These are phyloP conservation scores for Fraxinus paxiana DNA, from an alignment of 305 asterid species.

Conservation along the genomic window DNA sequence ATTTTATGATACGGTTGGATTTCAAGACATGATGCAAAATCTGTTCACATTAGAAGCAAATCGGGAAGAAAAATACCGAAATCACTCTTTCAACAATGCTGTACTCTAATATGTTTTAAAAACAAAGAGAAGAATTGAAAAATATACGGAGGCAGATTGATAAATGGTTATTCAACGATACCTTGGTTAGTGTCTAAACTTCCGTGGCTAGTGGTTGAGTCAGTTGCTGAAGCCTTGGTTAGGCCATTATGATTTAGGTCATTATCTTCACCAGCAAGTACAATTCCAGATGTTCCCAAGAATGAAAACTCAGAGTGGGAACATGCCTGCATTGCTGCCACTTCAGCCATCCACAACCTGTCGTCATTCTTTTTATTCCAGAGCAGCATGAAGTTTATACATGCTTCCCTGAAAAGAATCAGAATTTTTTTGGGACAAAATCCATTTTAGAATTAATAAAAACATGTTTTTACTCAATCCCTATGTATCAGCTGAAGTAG, in stretches of 20 bases:
- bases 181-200: constrained; percentile 51
- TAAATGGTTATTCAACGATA: constrained; percentile 18
- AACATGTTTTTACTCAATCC: background rate
- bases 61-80: background rate
- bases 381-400: constrained; percentile 57
- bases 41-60: background rate
- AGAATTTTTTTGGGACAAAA: background rate
- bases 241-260: constrained; percentile 30
- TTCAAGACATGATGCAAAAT: background rate
- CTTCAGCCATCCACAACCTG: constrained; percentile 77
- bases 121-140: background rate
- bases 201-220: constrained; percentile 39
- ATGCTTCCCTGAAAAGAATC: constrained; percentile 52
- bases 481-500: background rate
- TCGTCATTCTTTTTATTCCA: constrained; percentile 68
- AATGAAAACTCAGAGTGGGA: constrained; percentile 42
- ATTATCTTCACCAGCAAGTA: constrained; percentile 43
- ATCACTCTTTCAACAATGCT: background rate
- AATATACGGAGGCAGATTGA: background rate
- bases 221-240: constrained; percentile 41
- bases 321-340: constrained; percentile 70
- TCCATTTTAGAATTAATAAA: background rate
- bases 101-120: background rate
- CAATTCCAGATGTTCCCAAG: constrained; percentile 50
- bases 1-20: background rate